Conservation (phyloP, 179 eudicot genomes). For the Dionaea muscipula region DNA sequence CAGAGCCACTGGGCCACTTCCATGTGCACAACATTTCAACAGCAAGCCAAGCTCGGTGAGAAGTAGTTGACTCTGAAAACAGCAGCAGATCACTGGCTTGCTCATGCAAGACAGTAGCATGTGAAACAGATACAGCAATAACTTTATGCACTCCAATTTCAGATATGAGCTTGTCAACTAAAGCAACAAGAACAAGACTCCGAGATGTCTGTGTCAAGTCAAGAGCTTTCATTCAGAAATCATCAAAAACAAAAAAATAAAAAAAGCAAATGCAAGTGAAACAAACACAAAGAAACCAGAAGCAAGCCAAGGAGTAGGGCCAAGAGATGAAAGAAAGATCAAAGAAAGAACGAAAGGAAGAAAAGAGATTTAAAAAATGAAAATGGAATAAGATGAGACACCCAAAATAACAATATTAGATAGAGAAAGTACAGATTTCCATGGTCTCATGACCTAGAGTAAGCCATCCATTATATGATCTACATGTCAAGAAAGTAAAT, state of each 20-base stretch:
- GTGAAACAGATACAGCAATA: conserved; percentile 29
- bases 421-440: too few relatives aligned
- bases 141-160: conserved; percentile 50
- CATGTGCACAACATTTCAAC: conserved; percentile 88
- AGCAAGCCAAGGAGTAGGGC: too few relatives aligned
- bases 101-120: conserved; percentile 16
- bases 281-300: too few relatives aligned
- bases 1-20: conserved; percentile 85
- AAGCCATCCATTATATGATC: too few relatives aligned
- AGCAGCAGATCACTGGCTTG: conserved; percentile 17
- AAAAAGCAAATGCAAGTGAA: neutral
- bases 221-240: neutral
- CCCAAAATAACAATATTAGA: too few relatives aligned
- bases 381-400: neutral
- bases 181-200: conserved; percentile 38
- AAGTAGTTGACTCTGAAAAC: conserved; percentile 18
- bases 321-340: too few relatives aligned
- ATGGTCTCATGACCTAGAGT: too few relatives aligned
- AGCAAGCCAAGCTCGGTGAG: conserved; percentile 77
- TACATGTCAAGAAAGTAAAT: too few relatives aligned
- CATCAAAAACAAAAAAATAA: neutral
- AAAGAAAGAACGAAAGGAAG: too few relatives aligned
- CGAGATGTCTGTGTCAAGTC: conserved; percentile 36
- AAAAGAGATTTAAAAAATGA: neutral
- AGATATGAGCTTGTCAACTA: conserved; percentile 57